phyloP scores from a whole-genome alignment of 2,329 filamentous ascomycete genomes.

The Fusarium pininemorale region DNA sequence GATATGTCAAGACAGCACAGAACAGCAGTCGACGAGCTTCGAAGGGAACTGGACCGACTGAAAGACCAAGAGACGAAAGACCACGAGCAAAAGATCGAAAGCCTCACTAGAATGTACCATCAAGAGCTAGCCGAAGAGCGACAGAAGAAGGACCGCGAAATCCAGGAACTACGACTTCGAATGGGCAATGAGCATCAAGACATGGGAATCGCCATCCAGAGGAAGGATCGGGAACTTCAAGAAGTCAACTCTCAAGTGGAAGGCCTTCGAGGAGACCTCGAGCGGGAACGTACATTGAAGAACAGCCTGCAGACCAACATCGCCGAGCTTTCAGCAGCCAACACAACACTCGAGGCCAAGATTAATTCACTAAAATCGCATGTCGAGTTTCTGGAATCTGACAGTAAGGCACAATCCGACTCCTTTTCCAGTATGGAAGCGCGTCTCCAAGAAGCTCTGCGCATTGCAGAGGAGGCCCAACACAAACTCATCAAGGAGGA shows the following conservation, averaged over 20 bases:
- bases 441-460: constrained; percentile 79
- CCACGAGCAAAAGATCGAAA: constrained; percentile 74
- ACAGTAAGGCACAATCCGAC: constrained; percentile 87
- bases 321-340: constrained; percentile 67
- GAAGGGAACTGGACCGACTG: constrained; percentile 56
- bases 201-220: constrained; percentile 56
- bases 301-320: constrained; percentile 61
- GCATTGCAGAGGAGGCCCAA: constrained; percentile 73
- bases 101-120: constrained; percentile 69
- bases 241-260: constrained; percentile 57
- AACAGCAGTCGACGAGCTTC: constrained; percentile 48
- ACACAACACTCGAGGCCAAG: constrained; percentile 75
- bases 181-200: constrained; percentile 63
- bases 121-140: constrained; percentile 73
- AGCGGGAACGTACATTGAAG: constrained; percentile 72
- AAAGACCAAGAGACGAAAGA: constrained; percentile 61
- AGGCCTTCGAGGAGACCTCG: constrained; percentile 59
- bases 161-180: constrained; percentile 69
- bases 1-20: constrained; percentile 50
- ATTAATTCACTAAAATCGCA: constrained; percentile 81
- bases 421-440: constrained; percentile 84
- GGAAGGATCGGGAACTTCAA: constrained; percentile 65
- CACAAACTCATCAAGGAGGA: constrained; percentile 92
- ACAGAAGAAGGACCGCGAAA: constrained; percentile 65
- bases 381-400: constrained; percentile 89